Conservation (phyloP, 441 rosid genomes). For the Syzygium syzygioides region DNA sequence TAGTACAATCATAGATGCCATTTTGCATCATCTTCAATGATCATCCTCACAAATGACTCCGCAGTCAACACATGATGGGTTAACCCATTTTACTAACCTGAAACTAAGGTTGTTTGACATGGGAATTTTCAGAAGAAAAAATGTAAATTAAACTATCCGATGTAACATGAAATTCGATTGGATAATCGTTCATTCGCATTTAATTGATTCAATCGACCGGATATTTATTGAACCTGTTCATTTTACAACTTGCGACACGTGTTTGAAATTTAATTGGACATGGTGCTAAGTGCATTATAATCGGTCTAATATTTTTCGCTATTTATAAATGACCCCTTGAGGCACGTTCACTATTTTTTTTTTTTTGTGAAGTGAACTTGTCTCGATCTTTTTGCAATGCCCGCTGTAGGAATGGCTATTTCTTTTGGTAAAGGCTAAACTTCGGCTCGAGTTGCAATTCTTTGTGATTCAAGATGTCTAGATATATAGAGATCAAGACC, state of each 20-base stretch:
- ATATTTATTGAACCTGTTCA: neutral
- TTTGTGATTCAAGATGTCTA: neutral
- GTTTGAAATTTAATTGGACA: neutral
- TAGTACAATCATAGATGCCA: neutral
- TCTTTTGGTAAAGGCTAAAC: neutral
- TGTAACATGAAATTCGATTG: fast-evolving
- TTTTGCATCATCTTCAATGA: neutral
- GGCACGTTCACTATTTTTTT: neutral
- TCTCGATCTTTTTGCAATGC: neutral
- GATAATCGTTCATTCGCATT: neutral
- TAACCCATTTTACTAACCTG: neutral
- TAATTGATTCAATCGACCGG: fast-evolving
- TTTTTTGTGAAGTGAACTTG: neutral
- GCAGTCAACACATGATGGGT: neutral
- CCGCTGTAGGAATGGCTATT: neutral
- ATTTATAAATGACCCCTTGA: neutral
- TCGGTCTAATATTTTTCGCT: neutral
- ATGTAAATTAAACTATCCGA: neutral
- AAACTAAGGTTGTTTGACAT: neutral
- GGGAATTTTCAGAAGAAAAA: neutral
- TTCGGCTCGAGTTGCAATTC: neutral
- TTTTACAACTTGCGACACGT: neutral
- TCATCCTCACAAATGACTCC: neutral
- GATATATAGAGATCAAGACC: neutral
- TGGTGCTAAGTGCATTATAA: neutral